Evolutionary conservation across 2,329 filamentous ascomycete genomes (phyloP).

Genomic region (Claviceps spartinae): DNA sequence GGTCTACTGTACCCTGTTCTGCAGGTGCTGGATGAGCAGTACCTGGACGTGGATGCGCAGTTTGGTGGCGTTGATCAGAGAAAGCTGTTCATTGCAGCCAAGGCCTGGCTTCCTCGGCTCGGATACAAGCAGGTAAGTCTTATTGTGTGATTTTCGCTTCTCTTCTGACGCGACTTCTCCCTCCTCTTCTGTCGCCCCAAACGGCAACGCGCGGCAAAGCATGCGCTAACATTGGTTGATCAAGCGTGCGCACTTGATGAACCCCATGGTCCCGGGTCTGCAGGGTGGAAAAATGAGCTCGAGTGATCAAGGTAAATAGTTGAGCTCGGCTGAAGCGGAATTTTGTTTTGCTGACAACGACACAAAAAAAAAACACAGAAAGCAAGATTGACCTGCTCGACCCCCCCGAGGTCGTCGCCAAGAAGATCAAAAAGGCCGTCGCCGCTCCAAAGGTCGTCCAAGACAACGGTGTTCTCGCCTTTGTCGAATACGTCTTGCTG

Average conservation of each 20-base stretch:
- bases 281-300: slow-evolving; percentile 77
- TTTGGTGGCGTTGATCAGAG: slow-evolving; percentile 77
- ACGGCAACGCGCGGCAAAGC: not conserved
- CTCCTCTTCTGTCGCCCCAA: not conserved
- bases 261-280: slow-evolving; percentile 82
- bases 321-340: not conserved
- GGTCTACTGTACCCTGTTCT: slow-evolving; percentile 35
- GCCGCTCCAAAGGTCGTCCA: slow-evolving; percentile 64
- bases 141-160: no score
- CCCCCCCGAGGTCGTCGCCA: slow-evolving; percentile 54
- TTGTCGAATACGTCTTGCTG: slow-evolving; percentile 77
- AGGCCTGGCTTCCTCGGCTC: slow-evolving; percentile 72
- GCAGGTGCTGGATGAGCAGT: slow-evolving; percentile 82
- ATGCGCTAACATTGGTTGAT: not conserved
- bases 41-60: slow-evolving; percentile 77
- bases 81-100: slow-evolving; percentile 78
- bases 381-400: slow-evolving; percentile 94
- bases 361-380: slow-evolving; percentile 29
- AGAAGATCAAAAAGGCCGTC: slow-evolving; percentile 78
- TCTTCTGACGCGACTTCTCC: not conserved
- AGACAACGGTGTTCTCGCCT: slow-evolving; percentile 74
- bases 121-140: slow-evolving; percentile 55
- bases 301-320: slow-evolving; percentile 44
- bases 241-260: slow-evolving; percentile 24
- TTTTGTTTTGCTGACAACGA: not conserved